Base-by-base conservation (phyloP, 345 rosid species). In the Passiflora organensis region DNA sequence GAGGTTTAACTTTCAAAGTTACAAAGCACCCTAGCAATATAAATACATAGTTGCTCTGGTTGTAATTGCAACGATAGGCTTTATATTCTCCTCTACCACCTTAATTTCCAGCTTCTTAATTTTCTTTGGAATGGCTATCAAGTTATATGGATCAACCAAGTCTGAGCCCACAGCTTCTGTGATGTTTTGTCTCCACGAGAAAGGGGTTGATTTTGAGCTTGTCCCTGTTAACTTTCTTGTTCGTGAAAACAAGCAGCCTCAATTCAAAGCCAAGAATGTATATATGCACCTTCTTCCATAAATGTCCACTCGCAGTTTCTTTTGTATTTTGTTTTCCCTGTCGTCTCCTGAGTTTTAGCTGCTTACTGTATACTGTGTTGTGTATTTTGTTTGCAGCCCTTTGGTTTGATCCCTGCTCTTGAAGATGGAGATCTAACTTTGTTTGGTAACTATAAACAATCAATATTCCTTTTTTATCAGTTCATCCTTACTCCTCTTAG, bases 391-490 rank as follows among this genome's bases (percentile, higher is more conserved):
- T 6, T 41, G 43, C 43, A 49, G 96, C 96, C 97, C 13, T 90
- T 90, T 17, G 97, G 97, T 28, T 80, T 58, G 56, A 66, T 90
- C 68, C 97, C 97, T 20, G 95, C 66, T 15, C 77, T 90, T 17
- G 90, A 90, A 78, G 97, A 90, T 47, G 88, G 64, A 8, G 88
- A 84, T 67, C 75, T 86, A 20, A 82, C 78, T n/a, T 59, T 86
- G 57, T 86, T 86, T 45, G 95, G 97, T 89, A 0, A 12, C 4
- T 0, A 15, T 8, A 15, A 11, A n/a, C n/a, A n/a, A n/a, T n/a
- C n/a, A n/a, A n/a, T n/a, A n/a, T n/a, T n/a, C n/a, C n/a, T n/a
- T n/a, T n/a, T n/a, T n/a, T n/a, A n/a, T n/a, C n/a, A n/a, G n/a
- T n/a, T n/a, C n/a, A n/a, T n/a, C n/a, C n/a, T n/a, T n/a, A n/a